A percentile compares a stretch with the other conserved stretches of the same genome.
Evolutionary conservation across 2,329 filamentous ascomycete genomes (phyloP).

Genomic region (Botrytis aclada): DNA sequence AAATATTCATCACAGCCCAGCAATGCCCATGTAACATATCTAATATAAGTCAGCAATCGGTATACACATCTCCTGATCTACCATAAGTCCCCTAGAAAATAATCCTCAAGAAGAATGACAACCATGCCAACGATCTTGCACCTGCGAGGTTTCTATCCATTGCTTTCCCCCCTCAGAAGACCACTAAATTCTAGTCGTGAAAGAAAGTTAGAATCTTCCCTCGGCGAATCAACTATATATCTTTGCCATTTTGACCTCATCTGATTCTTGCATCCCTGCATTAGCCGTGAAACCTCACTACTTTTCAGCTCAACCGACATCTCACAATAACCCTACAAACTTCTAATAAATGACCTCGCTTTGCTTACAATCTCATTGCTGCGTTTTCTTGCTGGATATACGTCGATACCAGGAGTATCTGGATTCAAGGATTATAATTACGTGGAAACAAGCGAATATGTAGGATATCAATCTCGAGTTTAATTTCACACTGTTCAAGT

Average conservation of each 20-base stretch:
- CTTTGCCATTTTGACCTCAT: neutral
- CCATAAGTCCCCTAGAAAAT: rapidly evolving
- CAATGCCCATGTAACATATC: neutral
- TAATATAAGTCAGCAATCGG: neutral
- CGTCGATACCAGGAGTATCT: neutral
- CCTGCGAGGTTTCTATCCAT: neutral
- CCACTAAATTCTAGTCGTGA: rapidly evolving
- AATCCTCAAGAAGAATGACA: neutral
- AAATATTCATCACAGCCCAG: neutral
- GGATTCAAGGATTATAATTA: neutral
- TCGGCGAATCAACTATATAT: neutral
- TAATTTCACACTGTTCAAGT: neutral
- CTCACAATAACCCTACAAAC: neutral
- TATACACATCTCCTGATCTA: neutral
- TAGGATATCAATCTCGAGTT: too few relatives aligned
- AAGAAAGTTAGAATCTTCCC: neutral
- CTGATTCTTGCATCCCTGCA: neutral
- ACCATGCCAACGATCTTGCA: rapidly evolving
- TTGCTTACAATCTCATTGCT: neutral
- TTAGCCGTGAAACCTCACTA: neutral
- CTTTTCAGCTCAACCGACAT: neutral
- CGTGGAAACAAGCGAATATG: rapidly evolving
- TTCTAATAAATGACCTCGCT: neutral
- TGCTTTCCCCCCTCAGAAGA: neutral
- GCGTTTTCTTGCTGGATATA: neutral